Evolutionary conservation across 2,329 filamentous ascomycete species (phyloP).

Genomic region (Sarocladium brachiariae): DNA sequence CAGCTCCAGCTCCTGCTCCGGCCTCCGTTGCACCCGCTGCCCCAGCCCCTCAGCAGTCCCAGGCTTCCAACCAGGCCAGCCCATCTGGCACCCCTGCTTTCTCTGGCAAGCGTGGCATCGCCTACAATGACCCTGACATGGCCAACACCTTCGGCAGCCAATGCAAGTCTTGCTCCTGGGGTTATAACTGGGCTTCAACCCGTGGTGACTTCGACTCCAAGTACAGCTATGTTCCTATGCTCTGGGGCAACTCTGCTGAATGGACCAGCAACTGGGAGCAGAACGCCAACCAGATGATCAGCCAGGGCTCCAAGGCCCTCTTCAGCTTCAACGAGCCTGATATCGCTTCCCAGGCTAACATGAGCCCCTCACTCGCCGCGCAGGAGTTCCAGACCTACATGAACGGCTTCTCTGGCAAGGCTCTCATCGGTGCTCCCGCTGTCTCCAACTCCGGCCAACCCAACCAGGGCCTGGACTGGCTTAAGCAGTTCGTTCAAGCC

Average conservation of each 20-base stretch:
- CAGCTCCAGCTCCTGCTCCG: slow-evolving; percentile 14
- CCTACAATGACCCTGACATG: slow-evolving; percentile 55
- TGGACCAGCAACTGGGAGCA: slow-evolving; percentile 43
- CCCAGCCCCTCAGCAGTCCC: slow-evolving; percentile 1
- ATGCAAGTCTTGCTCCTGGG: slow-evolving; percentile 46
- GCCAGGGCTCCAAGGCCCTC: slow-evolving; percentile 46
- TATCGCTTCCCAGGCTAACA: slow-evolving; percentile 50
- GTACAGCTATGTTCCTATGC: slow-evolving; percentile 52
- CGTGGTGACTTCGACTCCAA: slow-evolving; percentile 31
- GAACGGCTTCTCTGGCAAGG: slow-evolving; percentile 47
- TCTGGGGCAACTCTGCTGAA: slow-evolving; percentile 46
- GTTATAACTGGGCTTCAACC: slow-evolving; percentile 60
- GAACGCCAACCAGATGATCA: slow-evolving; percentile 45
- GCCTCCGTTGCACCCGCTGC: slow-evolving; percentile 9
- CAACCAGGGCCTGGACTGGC: slow-evolving; percentile 50
- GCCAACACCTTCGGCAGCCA: slow-evolving; percentile 40
- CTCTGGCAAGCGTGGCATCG: slow-evolving; percentile 55
- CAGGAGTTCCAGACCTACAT: slow-evolving; percentile 43
- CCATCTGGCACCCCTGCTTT: slow-evolving; percentile 14
- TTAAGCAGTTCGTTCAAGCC: slow-evolving; percentile 42
- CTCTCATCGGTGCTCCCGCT: slow-evolving; percentile 50
- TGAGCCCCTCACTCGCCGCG: slow-evolving; percentile 41
- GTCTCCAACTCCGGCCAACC: slow-evolving; percentile 51
- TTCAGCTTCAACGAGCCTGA: slow-evolving; percentile 71
- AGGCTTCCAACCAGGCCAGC: slow-evolving; percentile 1